Evolutionary conservation across 306 rosid species (phyloP).

Genomic region (Pyrus pyrifolia): DNA sequence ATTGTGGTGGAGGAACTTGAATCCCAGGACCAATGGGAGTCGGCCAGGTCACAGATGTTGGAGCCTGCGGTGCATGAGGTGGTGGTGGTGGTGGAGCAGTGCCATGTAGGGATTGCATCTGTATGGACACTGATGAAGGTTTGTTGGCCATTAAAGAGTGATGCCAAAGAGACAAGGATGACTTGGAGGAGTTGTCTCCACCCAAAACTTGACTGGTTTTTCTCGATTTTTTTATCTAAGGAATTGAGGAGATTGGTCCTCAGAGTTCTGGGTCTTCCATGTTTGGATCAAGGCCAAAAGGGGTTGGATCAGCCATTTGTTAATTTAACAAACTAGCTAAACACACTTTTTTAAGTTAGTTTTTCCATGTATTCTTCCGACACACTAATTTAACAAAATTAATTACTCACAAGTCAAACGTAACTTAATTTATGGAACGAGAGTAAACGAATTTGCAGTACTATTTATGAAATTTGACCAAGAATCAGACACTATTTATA

Average conservation of each 20-base stretch:
- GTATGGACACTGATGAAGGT: slow-evolving; percentile 35
- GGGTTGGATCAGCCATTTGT: neutral
- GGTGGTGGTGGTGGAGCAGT: slow-evolving; percentile 14
- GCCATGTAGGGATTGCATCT: slow-evolving; percentile 41
- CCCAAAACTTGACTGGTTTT: slow-evolving; percentile 5
- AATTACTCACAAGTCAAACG: no score
- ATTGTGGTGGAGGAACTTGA: slow-evolving; percentile 13
- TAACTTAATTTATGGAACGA: no score
- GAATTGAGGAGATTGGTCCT: neutral
- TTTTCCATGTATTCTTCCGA: no score
- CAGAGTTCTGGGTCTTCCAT: slow-evolving; percentile 5
- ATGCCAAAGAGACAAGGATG: slow-evolving; percentile 25
- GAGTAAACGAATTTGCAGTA: no score
- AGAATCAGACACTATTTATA: no score
- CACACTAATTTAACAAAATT: no score
- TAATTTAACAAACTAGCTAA: neutral
- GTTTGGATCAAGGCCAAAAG: neutral
- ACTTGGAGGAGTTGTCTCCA: slow-evolving; percentile 13
- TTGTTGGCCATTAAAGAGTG: slow-evolving; percentile 29
- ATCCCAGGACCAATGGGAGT: slow-evolving; percentile 37
- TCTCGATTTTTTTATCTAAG: neutral
- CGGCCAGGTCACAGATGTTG: slow-evolving; percentile 27
- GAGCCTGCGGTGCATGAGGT: slow-evolving; percentile 14
- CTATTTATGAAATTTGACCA: no score
- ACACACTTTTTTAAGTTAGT: no score